These are phyloP conservation scores for Pelargonium myrrhifolium DNA, from an alignment of 441 rosid species.

Conservation along the genomic window DNA sequence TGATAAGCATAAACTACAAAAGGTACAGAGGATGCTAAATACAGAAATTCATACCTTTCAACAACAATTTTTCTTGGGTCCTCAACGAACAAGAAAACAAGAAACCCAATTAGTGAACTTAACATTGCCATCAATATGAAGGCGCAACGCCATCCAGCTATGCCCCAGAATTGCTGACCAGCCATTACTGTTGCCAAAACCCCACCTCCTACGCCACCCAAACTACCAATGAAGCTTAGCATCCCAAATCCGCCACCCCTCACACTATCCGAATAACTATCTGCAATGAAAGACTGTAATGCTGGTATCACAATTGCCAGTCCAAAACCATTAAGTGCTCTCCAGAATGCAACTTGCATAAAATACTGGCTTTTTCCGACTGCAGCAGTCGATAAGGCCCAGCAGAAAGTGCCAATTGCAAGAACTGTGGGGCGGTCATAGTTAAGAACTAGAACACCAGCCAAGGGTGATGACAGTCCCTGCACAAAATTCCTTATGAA, in stretches of 20 bases:
- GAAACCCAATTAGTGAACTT: conserved; percentile 67
- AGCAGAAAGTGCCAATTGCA: conserved; percentile 75
- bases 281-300: conserved; percentile 89
- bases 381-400: conserved; percentile 95
- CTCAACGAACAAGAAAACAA: conserved; percentile 67
- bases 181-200: conserved; percentile 93
- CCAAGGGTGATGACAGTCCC: conserved; percentile 80
- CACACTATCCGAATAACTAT: conserved; percentile 69
- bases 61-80: conserved; percentile 70
- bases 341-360: conserved; percentile 75
- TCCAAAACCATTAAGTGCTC: conserved; percentile 91
- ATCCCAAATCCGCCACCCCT: conserved; percentile 94
- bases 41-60: conserved; percentile 23
- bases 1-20: too few relatives aligned
- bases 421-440: conserved; percentile 82
- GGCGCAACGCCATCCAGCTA: conserved; percentile 92
- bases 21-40: background rate
- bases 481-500: conserved; percentile 89
- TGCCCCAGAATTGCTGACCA: conserved; percentile 59
- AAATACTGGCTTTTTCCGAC: conserved; percentile 74
- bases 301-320: conserved; percentile 95
- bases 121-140: conserved; percentile 80
- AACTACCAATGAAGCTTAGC: conserved; percentile 62
- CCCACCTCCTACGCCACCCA: conserved; percentile 95
- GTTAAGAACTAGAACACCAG: conserved; percentile 72